Evolutionary conservation across 1,284 basidiomycete genomes (phyloP), one percentile per base, ranked within the genome.

Genomic region (Inonotus hispidus): DNA sequence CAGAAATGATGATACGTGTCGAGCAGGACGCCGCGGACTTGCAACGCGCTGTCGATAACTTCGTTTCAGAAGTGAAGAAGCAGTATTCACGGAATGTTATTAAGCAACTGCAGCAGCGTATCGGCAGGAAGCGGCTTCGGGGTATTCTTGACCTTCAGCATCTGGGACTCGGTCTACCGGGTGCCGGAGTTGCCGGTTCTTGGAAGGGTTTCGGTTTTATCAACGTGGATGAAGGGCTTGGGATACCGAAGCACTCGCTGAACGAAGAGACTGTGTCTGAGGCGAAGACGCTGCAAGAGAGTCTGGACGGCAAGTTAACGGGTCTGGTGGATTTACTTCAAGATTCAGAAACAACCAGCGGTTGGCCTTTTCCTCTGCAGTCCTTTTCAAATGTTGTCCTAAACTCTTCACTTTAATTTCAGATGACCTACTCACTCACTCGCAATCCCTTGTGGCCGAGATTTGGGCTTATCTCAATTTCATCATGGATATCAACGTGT

Each of bases 141-240:
- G 90, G 86, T 7, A 80, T 80, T 7, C 84, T 91, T 66, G 76
- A 78, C n/a, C 79, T 85, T 0, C 73, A 76, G 3, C 82, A 87
- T 65, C 72, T 92, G 57, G 90, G 90, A 0, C 71, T 83, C 16
- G 88, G 88, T n/a, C 74, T 90, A 29, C 80, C 88, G 55, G 90
- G 89, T 19, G 85, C 84, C 11, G 89, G 90, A 7, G 75, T 78
- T 58, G 88, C 78, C 29, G 88, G 79, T 5, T 74, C 75, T 27
- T 92, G 89, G 90, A 88, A 82, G 67, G 90, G 90, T n/a, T 87
- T 90, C 65, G 90, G 90, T 29, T 92, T 85, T 78, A 79, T 88
- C 38, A 76, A 81, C 23, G 69, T 80, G 29, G 78, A 79, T 47
- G 79, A 82, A 32, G 76, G 75, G 8, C 73, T 74, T 19, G 76